phyloP scores from a whole-genome alignment of 805 yeast genomes.

The Ogataea nitratoaversa region DNA sequence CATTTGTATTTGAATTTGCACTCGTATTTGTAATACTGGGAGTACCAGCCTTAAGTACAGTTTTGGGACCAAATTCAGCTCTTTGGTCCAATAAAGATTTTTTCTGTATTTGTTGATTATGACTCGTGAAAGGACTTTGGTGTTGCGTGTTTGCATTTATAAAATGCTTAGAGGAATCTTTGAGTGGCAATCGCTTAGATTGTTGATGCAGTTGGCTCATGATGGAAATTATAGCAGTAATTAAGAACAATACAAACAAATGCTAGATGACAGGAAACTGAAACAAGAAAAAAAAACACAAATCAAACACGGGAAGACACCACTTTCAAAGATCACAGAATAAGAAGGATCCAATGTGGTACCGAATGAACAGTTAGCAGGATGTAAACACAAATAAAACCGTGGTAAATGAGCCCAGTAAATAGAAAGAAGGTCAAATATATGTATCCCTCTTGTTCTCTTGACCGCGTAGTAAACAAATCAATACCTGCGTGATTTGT shows the following conservation, averaged over 20 bases:
- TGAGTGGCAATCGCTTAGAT: slow-evolving; percentile 22
- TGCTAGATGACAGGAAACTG: not conserved
- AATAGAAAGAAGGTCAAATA: not conserved
- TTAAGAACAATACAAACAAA: not conserved
- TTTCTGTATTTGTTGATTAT: slow-evolving; percentile 7
- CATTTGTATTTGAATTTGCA: too few relatives aligned
- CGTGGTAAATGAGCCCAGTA: not conserved
- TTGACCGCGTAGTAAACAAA: not conserved
- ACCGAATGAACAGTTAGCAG: too few relatives aligned
- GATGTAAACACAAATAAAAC: not conserved
- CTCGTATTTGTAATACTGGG: not conserved
- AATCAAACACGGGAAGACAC: not conserved
- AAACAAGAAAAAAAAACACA: slow-evolving; percentile 1
- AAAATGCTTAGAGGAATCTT: slow-evolving; percentile 26
- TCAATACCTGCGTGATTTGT: not conserved
- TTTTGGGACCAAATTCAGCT: slow-evolving; percentile 14
- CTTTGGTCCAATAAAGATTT: slow-evolving; percentile 18
- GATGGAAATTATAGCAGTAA: not conserved
- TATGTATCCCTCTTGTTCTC: not conserved
- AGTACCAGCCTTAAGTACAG: not conserved
- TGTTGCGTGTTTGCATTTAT: slow-evolving; percentile 20
- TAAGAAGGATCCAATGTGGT: too few relatives aligned
- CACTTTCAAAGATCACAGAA: not conserved
- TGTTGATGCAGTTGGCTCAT: slow-evolving; percentile 15
- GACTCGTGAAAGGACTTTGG: slow-evolving; percentile 8